A percentile compares a stretch with the other conserved stretches of the same genome.
Evolutionary conservation across 345 rosid species (phyloP).

Genomic region (Linum trigynum): DNA sequence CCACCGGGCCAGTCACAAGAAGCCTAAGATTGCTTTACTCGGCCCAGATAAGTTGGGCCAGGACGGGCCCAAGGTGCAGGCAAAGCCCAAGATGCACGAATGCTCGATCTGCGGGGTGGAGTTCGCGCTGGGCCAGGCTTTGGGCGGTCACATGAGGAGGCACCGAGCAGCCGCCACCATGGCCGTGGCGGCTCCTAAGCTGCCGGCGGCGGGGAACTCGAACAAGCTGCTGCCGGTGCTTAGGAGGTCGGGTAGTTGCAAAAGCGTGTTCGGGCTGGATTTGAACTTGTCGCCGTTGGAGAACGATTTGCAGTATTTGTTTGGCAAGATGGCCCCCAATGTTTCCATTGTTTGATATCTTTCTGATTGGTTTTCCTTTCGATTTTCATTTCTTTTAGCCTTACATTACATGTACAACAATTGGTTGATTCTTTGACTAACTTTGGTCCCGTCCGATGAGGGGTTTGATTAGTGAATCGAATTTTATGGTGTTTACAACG

Average conservation of each 20-base stretch:
- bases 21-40: not conserved
- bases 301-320: constrained; percentile 47
- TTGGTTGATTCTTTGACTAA: too few species aligned
- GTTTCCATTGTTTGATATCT: too few species aligned
- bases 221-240: constrained; percentile 31
- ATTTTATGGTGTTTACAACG: too few species aligned
- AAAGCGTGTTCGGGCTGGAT: constrained; percentile 50
- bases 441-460: too few species aligned
- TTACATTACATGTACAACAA: too few species aligned
- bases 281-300: constrained; percentile 56
- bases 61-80: constrained; percentile 22
- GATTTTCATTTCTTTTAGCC: too few species aligned
- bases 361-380: too few species aligned
- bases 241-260: constrained; percentile 51
- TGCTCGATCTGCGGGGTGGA: constrained; percentile 83
- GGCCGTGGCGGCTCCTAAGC: not conserved
- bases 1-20: constrained; percentile 6
- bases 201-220: constrained; percentile 21
- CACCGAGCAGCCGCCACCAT: constrained; percentile 29
- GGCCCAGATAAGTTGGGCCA: not conserved
- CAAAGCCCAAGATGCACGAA: constrained; percentile 59
- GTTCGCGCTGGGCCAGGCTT: constrained; percentile 77
- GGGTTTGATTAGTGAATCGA: too few species aligned
- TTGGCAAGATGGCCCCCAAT: constrained; percentile 31
- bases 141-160: constrained; percentile 95